Conservation (phyloP, 1,284 basidiomycete genomes). For the Boletus chippewaensis region DNA sequence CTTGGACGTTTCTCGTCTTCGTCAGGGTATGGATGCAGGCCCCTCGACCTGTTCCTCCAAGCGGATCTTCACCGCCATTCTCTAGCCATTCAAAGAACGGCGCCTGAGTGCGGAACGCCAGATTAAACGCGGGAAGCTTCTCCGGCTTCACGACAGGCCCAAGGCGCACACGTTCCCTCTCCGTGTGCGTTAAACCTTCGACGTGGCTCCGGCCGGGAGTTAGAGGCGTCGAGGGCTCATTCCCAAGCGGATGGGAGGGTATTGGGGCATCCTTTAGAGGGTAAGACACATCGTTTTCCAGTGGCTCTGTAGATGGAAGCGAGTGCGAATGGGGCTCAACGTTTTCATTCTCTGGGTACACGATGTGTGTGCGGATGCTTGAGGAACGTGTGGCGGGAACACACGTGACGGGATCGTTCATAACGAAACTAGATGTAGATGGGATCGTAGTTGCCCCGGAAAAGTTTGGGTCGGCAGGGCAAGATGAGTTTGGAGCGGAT, state of each 20-base stretch:
- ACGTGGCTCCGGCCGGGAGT: background rate
- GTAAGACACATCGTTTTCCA: background rate
- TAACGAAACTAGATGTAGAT: background rate
- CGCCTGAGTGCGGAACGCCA: constrained; percentile 43
- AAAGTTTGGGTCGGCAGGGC: constrained; percentile 10
- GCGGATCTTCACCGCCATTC: constrained; percentile 33
- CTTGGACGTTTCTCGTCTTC: background rate
- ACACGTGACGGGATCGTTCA: constrained; percentile 15
- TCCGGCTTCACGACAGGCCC: constrained; percentile 4
- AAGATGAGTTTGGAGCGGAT: constrained; percentile 20
- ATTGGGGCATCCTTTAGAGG: background rate
- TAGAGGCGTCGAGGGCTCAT: background rate
- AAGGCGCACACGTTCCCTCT: background rate
- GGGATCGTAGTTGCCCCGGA: background rate
- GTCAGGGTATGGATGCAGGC: constrained; percentile 5
- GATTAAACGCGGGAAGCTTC: constrained; percentile 43
- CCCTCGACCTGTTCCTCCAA: constrained; percentile 20
- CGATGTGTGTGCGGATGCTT: constrained; percentile 19
- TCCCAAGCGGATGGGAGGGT: background rate
- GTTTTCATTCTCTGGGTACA: constrained; percentile 9
- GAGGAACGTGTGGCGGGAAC: constrained; percentile 17
- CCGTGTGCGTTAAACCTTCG: background rate
- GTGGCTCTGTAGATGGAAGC: background rate
- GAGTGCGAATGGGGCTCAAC: background rate
- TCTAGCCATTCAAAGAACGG: constrained; percentile 56